Evolutionary conservation across 495 filamentous ascomycete genomes (phyloP).

Genomic region (Platismatia glauca): DNA sequence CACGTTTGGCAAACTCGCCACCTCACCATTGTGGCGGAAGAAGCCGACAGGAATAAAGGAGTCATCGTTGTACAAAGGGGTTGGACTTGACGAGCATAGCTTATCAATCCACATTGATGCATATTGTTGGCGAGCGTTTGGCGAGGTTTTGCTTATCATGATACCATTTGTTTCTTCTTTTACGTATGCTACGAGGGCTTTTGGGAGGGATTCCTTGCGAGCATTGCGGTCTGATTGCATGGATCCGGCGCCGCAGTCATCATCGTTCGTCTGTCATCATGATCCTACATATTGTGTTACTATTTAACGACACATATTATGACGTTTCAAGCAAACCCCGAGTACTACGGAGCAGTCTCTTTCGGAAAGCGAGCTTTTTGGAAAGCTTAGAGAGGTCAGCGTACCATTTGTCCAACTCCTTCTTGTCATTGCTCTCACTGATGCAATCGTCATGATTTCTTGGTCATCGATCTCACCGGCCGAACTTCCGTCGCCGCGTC

Average conservation of each 20-base stretch:
- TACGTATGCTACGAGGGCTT: conserved; percentile 2
- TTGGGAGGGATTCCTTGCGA: background rate
- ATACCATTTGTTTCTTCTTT: conserved; percentile 9
- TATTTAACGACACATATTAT: background rate
- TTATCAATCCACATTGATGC: conserved; percentile 2
- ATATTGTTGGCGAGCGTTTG: background rate
- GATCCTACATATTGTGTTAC: conserved; percentile 1
- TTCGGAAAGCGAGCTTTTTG: background rate
- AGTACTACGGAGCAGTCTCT: background rate
- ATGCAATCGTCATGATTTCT: background rate
- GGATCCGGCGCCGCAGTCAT: conserved; percentile 4
- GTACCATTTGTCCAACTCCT: background rate
- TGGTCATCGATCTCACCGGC: background rate
- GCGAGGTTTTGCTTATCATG: conserved; percentile 8
- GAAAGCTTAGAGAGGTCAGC: background rate
- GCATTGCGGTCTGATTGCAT: conserved; percentile 6
- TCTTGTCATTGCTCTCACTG: background rate
- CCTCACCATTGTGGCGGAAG: background rate
- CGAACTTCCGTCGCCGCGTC: background rate
- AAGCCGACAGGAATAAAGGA: background rate
- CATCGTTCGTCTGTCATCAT: background rate
- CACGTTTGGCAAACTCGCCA: background rate
- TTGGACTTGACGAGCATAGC: conserved; percentile 5
- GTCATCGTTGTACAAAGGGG: background rate
- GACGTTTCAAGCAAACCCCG: background rate